A percentile compares a stretch with the other conserved stretches of the same genome.
Conservation (phyloP, 148 eudicot species). For the Heliamphora exappendiculata region DNA sequence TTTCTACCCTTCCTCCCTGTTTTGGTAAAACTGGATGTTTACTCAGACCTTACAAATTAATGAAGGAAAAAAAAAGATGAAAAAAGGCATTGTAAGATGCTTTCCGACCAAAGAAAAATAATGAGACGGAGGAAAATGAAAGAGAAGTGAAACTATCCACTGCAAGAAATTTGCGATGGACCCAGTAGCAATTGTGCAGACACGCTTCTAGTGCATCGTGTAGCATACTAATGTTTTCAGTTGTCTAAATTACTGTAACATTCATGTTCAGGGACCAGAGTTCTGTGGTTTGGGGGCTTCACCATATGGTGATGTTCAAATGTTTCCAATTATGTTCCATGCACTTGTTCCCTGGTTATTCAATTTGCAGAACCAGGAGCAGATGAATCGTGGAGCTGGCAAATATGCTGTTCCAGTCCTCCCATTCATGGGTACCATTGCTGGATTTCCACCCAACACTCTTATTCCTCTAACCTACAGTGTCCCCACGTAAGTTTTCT, state of each 20-base stretch:
- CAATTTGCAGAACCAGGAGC: constrained; percentile 55
- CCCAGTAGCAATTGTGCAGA: neutral
- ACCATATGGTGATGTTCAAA: constrained; percentile 46
- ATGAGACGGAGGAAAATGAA: neutral
- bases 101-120: neutral
- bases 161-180: neutral
- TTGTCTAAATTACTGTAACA: constrained; percentile 7
- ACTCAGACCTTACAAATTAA: neutral
- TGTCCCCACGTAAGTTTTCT: constrained; percentile 66
- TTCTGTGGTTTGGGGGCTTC: constrained; percentile 29
- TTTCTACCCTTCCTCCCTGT: neutral
- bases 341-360: constrained; percentile 49
- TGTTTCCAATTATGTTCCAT: constrained; percentile 72
- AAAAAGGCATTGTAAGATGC: neutral
- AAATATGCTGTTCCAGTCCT: constrained; percentile 78
- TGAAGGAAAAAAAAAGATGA: neutral
- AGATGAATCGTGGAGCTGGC: constrained; percentile 73
- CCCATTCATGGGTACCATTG: constrained; percentile 51
- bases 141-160: too few species aligned
- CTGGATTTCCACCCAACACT: constrained; percentile 64
- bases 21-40: neutral
- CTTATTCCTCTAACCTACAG: constrained; percentile 91
- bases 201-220: neutral
- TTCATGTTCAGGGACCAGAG: constrained; percentile 33
- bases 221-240: neutral